Evolutionary conservation across 768 basidiomycete genomes (phyloP), one percentile per base, ranked within the genome.

Genomic region (Suillus tomentosus): DNA sequence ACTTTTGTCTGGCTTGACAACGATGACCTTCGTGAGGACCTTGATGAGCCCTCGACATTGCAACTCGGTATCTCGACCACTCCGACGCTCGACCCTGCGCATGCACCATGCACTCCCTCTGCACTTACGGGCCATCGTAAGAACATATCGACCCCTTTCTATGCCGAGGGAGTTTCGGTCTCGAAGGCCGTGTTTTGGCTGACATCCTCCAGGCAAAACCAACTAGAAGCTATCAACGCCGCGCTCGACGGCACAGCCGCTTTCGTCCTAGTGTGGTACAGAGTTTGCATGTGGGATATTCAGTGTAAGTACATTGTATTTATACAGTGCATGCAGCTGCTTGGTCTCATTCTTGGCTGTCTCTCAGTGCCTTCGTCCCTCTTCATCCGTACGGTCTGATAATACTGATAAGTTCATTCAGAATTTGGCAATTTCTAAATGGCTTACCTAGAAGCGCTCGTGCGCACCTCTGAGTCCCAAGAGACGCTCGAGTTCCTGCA

Each of bases 211-310:
- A 86, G 96, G 40, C 77, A 75, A 15, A 92, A 98, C 74, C 97
- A 99, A 72, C 82, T 95, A 47, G 89, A 92, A 70, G 94, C 92
- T 2, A 91, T 99, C 66, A 84, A 85, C 51, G 90, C 90, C 17
- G 87, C 91, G 0, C 78, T 27, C 27, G 27, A 27, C 27, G 27
- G 27, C 27, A 27, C 27, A 27, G 27, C 27, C 27, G 27, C 27
- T 27, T 27, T 27, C 27, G 27, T 27, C 27, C 27, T 27, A 27
- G 27, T 99, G 74, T 31, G 31, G 31, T 0, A 31, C 31, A 31
- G 31, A 31, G 0, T 31, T 31, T 31, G 31, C 31, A 6, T 31
- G 10, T 37, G 37, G 37, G 39, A 11, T 13, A 39, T 39, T 11
- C 3, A 13, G 13, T 39, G 13, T 14, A 14, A 14, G 39, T 39